Evolutionary conservation across 306 rosid genomes (phyloP), one percentile per base, ranked within the genome.

Genomic region (Canavalia ensiformis): DNA sequence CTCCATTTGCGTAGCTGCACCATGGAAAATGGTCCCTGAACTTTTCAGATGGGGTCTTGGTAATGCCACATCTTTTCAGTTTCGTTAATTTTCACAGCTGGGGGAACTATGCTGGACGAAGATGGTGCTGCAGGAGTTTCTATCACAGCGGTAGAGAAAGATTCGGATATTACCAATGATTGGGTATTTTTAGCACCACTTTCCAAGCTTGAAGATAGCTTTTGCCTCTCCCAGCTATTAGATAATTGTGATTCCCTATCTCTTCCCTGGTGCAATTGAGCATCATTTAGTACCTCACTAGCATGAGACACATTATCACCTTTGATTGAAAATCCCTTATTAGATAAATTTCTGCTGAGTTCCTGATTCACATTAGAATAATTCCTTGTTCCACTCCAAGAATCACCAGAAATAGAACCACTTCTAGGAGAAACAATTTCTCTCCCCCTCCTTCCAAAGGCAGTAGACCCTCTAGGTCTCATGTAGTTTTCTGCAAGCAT

Each of bases 1-100:
- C 75, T 94, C 99, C 99, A 96, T 81, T 96, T 96, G 28, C 99
- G 94, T 34, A 96, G 86, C 85, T 96, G 99, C 64, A 86, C 84
- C 73, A 92, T 90, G 35, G 98, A 96, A 90, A 96, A 96, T 51
- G 99, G 99, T 74, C 99, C 99, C 88, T 96, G 99, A 72, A 92
- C 82, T 87, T 96, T 96, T 60, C 99, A n/a, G 97, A 85, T 28
- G 99, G 99, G 99, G 88, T 96, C 99, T 83, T 89, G 74, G 81
- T 96, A 96, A 81, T 84, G 91, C 99, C 99, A 93, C 12, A 84
- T 85, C 86, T 93, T 96, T 83, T 96, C 98, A 42, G 92, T 33
- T 78, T 96, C 99, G 82, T 92, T 93, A 75, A 87, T 65, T 82
- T 83, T 79, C 76, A 89, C 68, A 5, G 84, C 84, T 52, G 92